Evolutionary conservation across 805 yeast species (phyloP).

Genomic region (Suhomyces xylopsoci): DNA sequence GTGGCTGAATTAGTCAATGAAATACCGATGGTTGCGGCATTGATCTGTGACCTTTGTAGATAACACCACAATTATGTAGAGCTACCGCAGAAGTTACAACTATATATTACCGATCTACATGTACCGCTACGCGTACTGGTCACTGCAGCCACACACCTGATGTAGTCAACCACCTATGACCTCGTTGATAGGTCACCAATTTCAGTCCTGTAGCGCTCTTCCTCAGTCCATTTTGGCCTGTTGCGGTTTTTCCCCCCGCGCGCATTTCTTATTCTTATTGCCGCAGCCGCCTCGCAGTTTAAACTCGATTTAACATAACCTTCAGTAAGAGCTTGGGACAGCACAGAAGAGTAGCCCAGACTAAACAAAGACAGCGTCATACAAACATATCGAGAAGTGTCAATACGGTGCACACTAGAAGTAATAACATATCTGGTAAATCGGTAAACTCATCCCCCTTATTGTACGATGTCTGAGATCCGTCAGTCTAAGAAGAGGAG

Average conservation of each 20-base stretch:
- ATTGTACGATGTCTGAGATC: background rate
- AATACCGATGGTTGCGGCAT: background rate
- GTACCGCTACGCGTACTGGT: too few relatives aligned
- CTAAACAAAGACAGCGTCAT: too few relatives aligned
- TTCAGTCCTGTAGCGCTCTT: background rate
- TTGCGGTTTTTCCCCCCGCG: background rate
- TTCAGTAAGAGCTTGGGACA: too few relatives aligned
- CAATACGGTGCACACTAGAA: too few relatives aligned
- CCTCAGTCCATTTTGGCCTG: background rate
- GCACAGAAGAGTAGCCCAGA: too few relatives aligned
- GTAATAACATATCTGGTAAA: too few relatives aligned
- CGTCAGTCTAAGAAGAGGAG: slow-evolving; percentile 17
- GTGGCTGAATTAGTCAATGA: background rate
- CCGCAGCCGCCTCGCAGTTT: background rate
- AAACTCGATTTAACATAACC: background rate
- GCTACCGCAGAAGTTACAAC: too few relatives aligned
- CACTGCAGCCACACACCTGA: too few relatives aligned
- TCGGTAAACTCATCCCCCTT: too few relatives aligned
- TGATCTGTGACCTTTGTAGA: background rate
- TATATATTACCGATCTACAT: too few relatives aligned
- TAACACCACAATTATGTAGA: too few relatives aligned
- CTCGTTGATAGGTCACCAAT: background rate
- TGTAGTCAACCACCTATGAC: background rate
- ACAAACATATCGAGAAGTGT: too few relatives aligned
- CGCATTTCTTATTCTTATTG: background rate